These are phyloP conservation scores for Cajanus cajan DNA, from an alignment of 306 rosid species.

Conservation along the genomic window DNA sequence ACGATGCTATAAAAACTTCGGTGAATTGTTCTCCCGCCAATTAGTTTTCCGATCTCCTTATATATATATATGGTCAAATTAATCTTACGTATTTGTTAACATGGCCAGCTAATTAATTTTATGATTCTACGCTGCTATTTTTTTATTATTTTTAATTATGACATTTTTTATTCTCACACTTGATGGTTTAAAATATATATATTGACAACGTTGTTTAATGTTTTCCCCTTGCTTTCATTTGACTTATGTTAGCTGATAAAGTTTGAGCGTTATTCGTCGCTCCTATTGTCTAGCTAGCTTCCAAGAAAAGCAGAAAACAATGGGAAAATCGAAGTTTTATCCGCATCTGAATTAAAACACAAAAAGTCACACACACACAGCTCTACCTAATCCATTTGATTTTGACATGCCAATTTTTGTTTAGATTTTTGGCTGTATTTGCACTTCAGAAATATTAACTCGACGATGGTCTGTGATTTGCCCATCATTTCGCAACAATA, in stretches of 20 bases:
- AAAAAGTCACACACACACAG: background rate
- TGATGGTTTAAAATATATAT: background rate
- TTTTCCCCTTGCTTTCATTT: conserved; percentile 17
- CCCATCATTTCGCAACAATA: conserved; percentile 33
- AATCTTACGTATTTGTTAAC: background rate
- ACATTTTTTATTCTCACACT: background rate
- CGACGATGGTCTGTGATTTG: conserved; percentile 42
- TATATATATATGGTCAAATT: background rate
- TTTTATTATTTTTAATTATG: background rate
- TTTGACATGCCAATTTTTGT: conserved; percentile 30
- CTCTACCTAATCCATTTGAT: conserved; percentile 44
- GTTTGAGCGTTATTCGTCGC: conserved; percentile 12
- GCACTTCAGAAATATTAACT: conserved; percentile 14
- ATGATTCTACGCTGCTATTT: background rate
- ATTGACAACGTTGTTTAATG: conserved; percentile 17
- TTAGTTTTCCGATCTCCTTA: background rate
- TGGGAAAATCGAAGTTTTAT: conserved; percentile 15
- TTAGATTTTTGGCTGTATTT: conserved; percentile 8
- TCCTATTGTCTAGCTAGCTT: conserved; percentile 1
- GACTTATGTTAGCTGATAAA: conserved; percentile 10
- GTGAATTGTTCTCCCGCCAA: background rate
- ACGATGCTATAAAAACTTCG: background rate
- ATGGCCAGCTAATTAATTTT: background rate
- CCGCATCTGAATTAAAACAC: background rate
- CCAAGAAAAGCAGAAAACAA: background rate